A percentile compares a stretch with the other conserved stretches of the same genome.
phyloP scores from a whole-genome alignment of 2,329 filamentous ascomycete species.

The Ascochyta koolunga region DNA sequence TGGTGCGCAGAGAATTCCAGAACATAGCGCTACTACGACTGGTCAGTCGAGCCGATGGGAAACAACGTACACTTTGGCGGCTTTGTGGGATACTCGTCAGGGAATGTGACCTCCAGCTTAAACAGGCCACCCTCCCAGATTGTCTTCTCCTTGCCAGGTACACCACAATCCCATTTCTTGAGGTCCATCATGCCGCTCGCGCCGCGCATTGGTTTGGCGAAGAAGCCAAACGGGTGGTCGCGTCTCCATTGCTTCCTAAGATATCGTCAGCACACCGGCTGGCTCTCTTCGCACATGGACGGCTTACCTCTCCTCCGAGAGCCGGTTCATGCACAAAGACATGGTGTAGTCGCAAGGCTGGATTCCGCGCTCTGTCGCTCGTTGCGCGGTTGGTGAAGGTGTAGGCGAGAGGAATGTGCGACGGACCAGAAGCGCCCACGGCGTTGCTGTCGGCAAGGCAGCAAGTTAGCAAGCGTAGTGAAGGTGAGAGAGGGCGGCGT shows the following conservation, averaged over 20 bases:
- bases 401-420: not conserved
- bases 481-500: conserved; percentile 21
- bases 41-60: not conserved
- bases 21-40: not conserved
- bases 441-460: conserved; percentile 4
- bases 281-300: not conserved
- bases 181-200: conserved; percentile 83
- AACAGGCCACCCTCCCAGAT: conserved; percentile 98
- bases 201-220: conserved; percentile 83
- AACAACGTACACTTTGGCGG: conserved; percentile 87
- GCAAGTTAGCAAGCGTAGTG: conserved; percentile 14
- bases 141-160: conserved; percentile 95
- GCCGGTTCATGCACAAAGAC: conserved; percentile 85
- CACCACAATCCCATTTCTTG: conserved; percentile 95
- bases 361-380: not conserved
- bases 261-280: conserved; percentile 21
- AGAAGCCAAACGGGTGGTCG: conserved; percentile 98
- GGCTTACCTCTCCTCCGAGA: conserved; percentile 47
- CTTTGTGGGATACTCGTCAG: conserved; percentile 98
- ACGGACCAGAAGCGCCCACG: not conserved
- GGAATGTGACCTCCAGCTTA: conserved; percentile 91
- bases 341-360: conserved; percentile 54
- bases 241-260: conserved; percentile 91
- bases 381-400: not conserved
- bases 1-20: not conserved